These are phyloP conservation scores for Pseudozyma tsukubaensis DNA, from an alignment of 1,284 basidiomycete genomes.

Conservation along the genomic window DNA sequence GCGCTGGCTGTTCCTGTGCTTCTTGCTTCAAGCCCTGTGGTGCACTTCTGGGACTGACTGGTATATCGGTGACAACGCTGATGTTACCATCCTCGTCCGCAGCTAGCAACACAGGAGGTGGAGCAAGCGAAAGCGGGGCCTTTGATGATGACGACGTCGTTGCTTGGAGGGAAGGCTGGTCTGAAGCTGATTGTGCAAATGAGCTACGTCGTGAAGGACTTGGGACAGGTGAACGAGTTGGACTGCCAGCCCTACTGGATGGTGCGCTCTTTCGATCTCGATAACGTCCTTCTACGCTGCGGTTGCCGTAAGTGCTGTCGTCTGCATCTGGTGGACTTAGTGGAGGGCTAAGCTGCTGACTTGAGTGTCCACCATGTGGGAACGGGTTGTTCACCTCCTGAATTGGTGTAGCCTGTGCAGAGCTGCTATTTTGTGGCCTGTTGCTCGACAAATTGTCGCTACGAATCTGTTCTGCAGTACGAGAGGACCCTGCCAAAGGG, in stretches of 20 bases:
- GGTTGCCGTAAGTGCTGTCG: background rate
- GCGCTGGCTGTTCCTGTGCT: background rate
- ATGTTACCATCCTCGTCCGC: slow-evolving; percentile 49
- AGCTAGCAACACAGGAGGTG: slow-evolving; percentile 28
- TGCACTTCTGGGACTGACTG: slow-evolving; percentile 25
- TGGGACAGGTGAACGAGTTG: slow-evolving; percentile 11
- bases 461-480: slow-evolving; percentile 44
- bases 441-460: slow-evolving; percentile 36
- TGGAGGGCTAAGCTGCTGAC: slow-evolving; percentile 15
- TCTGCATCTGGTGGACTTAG: slow-evolving; percentile 9
- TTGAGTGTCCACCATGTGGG: background rate
- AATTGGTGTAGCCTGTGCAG: background rate
- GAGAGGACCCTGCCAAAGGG: slow-evolving; percentile 19
- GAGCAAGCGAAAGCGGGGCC: background rate
- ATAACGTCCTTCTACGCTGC: slow-evolving; percentile 38
- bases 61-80: slow-evolving; percentile 25
- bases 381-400: background rate
- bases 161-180: background rate
- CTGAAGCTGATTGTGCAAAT: slow-evolving; percentile 1
- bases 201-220: slow-evolving; percentile 20
- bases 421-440: background rate
- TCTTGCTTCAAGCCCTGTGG: background rate
- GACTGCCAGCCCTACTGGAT: slow-evolving; percentile 37
- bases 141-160: background rate
- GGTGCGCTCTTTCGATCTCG: slow-evolving; percentile 31